Conservation (phyloP, 1,139 yeast species). For the Geotrichum armillariae region DNA sequence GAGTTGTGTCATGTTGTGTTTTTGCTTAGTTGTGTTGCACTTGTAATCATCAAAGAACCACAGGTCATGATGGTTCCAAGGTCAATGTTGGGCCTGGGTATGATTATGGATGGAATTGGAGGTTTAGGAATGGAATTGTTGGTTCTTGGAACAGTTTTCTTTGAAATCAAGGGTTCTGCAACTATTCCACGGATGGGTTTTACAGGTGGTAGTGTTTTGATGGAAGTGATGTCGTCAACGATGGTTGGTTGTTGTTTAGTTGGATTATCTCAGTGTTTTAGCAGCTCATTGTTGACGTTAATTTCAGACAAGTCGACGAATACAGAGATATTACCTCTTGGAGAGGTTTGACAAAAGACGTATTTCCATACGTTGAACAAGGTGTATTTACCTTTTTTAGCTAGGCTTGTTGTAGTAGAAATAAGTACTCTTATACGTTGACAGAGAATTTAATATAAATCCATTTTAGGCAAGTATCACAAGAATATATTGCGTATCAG, state of each 20-base stretch:
- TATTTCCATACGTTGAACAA: too few species aligned
- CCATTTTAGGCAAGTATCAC: too few species aligned
- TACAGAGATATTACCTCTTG: too few species aligned
- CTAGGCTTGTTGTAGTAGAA: too few species aligned
- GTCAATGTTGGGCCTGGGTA: background rate
- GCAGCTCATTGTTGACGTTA: too few species aligned
- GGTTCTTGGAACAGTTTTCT: background rate
- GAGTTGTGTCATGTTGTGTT: background rate
- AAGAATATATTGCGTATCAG: too few species aligned
- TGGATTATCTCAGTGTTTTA: background rate
- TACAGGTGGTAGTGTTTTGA: background rate
- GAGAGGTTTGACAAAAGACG: too few species aligned
- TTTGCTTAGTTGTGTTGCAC: background rate
- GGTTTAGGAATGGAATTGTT: background rate
- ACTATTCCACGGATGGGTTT: background rate
- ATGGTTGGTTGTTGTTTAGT: background rate
- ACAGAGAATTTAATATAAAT: too few species aligned
- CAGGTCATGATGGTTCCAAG: background rate
- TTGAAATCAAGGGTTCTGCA: background rate
- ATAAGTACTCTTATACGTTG: too few species aligned
- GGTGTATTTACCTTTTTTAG: too few species aligned
- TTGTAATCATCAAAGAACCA: background rate
- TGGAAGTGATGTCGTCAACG: background rate
- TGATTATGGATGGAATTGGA: background rate
- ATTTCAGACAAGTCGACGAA: too few species aligned